Percentiles rank a stretch among this genome's conserved stretches.
These are phyloP conservation scores for Globisporangium parvum DNA, from an alignment of 352 stramenopile species.

Conservation along the genomic window DNA sequence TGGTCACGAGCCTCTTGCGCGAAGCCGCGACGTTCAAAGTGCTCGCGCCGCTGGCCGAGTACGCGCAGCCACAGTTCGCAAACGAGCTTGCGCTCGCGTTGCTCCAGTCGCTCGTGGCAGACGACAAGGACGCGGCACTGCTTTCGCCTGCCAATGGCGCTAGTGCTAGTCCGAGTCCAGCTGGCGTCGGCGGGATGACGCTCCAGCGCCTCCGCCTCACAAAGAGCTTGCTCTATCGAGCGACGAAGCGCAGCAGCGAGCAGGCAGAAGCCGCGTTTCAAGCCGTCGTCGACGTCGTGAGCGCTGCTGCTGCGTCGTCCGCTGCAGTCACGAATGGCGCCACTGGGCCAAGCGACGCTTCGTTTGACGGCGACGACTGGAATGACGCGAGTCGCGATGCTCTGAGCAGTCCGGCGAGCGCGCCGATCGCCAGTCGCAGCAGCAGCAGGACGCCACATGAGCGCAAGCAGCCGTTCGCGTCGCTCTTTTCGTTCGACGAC, in stretches of 20 bases:
- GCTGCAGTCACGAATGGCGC: conserved; percentile 5
- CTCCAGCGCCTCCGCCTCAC: conserved; percentile 53
- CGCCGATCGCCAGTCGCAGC: conserved; percentile 12
- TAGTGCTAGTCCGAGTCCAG: conserved; percentile 1
- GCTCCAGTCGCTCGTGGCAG: conserved; percentile 23
- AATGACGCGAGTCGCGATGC: conserved; percentile 26
- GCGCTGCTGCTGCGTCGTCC: conserved; percentile 33
- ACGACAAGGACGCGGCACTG: conserved; percentile 21
- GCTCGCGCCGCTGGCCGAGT: conserved; percentile 63
- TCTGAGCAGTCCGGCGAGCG: conserved; percentile 17
- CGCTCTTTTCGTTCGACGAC: conserved; percentile 60
- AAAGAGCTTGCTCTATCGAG: conserved; percentile 63
- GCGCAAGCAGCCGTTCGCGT: conserved; percentile 31
- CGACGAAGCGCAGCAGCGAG: conserved; percentile 55
- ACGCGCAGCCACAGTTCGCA: conserved; percentile 56
- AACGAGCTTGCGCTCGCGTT: conserved; percentile 55
- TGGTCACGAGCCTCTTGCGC: conserved; percentile 57
- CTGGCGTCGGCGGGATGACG: conserved; percentile 22
- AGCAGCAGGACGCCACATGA: conserved; percentile 19
- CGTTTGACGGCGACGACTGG: conserved; percentile 58
- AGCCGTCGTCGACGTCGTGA: conserved; percentile 55
- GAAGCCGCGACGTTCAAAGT: conserved; percentile 59
- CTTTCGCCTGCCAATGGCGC: conserved; percentile 10
- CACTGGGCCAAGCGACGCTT: conserved; percentile 22
- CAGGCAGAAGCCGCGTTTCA: conserved; percentile 71